Base-by-base conservation (phyloP, 345 rosid genomes). In the Firmiana major region DNA sequence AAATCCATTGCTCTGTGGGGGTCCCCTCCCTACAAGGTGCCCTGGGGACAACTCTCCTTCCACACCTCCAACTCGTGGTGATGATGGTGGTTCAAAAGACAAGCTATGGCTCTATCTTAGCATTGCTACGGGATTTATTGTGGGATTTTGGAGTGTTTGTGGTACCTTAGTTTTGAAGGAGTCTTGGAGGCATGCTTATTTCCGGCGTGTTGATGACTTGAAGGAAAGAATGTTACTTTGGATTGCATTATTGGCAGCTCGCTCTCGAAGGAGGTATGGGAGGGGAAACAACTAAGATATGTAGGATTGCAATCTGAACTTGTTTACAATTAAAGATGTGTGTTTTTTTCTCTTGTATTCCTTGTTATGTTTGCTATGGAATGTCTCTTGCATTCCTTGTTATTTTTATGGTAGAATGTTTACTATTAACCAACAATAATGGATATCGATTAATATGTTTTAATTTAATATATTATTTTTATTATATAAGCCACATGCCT, bases 1-100 rank as follows among this genome's bases (percentile, higher is more conserved):
- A n/a, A 62, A 62, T 62, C 66, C n/a, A 28, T 62, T 62, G n/a
- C 40, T 62, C 10, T 62, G 66, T 28, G 42, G 66, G n/a, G 66
- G 13, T 28, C 66, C 66, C 1, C 66, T 62, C n/a, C 2, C 0
- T 28, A 28, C 21, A 28, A 62, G n/a, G 66, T 62, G 42, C 31
- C 8, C 66, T 15, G 66, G 42, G 6, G 66, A 62, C n/a, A 15
- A 26, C 42, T 31, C 40, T 28, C 66, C 66, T 62, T 13, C 66
- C 10, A 62, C 66, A 15, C 42, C 42, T 28, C 6, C 66, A 28
- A 13, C 42, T 62, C 21, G 1, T 62, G 42, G 10, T 31, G 34
- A 31, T 31, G 34, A 31, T 62, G n/a, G n/a, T 6, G 54, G 3
- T 60, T 28, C 66, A 62, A 62, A 31, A 13, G 66, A 62, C 66